Evolutionary conservation across 1,284 basidiomycete genomes (phyloP), one percentile per base, ranked within the genome.

Genomic region (Ceratobasidium sp.): DNA sequence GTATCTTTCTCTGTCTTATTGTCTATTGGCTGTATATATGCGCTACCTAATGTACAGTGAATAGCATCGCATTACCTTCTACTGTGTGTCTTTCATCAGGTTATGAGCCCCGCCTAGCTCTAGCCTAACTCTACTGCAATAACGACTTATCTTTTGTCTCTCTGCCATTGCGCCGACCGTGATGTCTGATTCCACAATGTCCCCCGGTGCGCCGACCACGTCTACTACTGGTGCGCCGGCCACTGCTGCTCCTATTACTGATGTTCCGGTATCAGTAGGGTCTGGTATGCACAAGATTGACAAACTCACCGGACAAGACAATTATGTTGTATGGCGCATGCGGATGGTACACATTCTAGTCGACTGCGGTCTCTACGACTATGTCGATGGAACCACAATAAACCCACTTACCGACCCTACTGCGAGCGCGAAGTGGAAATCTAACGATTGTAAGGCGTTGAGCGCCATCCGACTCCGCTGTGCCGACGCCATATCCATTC

Each of bases 251-350:
- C 33, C 33, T 33, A 33, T 33, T 33, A 33, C 66, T 18, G n/a
- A 68, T 33, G 33, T n/a, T 26, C 33, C 46, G 28, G 42, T 53
- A 49, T 49, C 66, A 51, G 66, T 68, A 46, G 26, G 66, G 49
- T 68, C 66, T n/a, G 66, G 66, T 46, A 53, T 53, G 23, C 39
- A 68, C 46, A 68, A 68, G 26, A 68, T 68, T 46, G 46, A 68
- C 26, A 68, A 68, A 68, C 66, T 68, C 23, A 68, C 66, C 23
- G 66, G 66, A 46, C 66, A 68, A 53, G 66, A 68, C 46, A 68
- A 68, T n/a, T 68, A 68, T 68, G 39, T 68, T 13, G 33, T 68
- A 46, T 68, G 66, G 66, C 46, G 66, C 23, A 68, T 53, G 66
- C 66, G 26, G 33, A 68, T 68, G 66, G 28, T 68, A 46, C 26